A percentile compares a stretch with the other conserved stretches of the same genome.
Conservation (phyloP, 2,329 filamentous ascomycete species). For the Byssoonygena ceratinophila region DNA sequence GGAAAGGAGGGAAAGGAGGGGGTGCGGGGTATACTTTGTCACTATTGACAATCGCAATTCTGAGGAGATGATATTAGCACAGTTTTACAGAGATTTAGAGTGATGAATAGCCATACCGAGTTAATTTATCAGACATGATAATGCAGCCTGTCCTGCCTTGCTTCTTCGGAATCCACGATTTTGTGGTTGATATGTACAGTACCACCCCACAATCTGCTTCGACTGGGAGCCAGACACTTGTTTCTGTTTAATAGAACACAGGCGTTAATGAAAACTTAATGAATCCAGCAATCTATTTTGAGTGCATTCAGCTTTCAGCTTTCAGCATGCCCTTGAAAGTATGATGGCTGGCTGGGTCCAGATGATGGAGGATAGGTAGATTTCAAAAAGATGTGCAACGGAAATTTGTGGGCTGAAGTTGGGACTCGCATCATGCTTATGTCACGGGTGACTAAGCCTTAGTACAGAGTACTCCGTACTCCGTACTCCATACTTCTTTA, state of each 20-base stretch:
- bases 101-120: conserved; percentile 55
- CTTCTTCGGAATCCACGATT: not conserved
- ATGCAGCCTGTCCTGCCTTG: not conserved
- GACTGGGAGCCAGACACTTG: not conserved
- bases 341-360: not conserved
- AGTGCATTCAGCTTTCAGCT: not conserved
- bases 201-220: not conserved
- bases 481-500: no score
- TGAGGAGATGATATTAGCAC: conserved; percentile 30
- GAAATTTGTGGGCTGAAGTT: conserved; percentile 1
- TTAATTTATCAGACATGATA: conserved; percentile 86
- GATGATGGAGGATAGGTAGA: not conserved
- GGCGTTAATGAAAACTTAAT: not conserved
- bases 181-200: not conserved
- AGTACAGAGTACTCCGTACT: not conserved
- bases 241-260: not conserved
- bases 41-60: conserved; percentile 97
- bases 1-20: conserved; percentile 30
- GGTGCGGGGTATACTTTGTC: conserved; percentile 64
- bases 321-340: not conserved
- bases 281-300: not conserved
- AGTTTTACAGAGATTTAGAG: not conserved
- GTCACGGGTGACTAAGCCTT: no score
- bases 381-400: not conserved
- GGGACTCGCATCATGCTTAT: not conserved